Base-by-base conservation (phyloP, 2,329 filamentous ascomycete genomes). In the Biscogniauxia marginata region DNA sequence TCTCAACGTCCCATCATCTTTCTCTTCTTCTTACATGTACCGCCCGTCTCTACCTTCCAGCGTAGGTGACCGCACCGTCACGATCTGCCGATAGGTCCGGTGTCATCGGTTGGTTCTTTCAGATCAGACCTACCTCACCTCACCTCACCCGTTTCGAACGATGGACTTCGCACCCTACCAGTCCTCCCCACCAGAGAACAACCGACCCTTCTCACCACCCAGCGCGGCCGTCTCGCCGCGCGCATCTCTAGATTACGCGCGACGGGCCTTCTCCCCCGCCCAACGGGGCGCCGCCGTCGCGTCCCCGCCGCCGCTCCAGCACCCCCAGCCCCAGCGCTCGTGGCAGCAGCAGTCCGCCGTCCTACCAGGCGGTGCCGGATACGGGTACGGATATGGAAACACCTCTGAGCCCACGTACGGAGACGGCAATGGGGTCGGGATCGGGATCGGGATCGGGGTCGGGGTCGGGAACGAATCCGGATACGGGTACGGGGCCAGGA, bases 111-210 rank as follows among this genome's bases (percentile, higher is more conserved):
- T n/a, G n/a, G n/a, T n/a, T n/a, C n/a, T n/a, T n/a, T n/a, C n/a
- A n/a, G n/a, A n/a, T n/a, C n/a, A n/a, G n/a, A n/a, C n/a, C n/a
- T n/a, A n/a, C n/a, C n/a, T n/a, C n/a, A n/a, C n/a, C n/a, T n/a
- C n/a, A n/a, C n/a, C n/a, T n/a, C n/a, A n/a, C n/a, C n/a, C n/a
- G n/a, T n/a, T n/a, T n/a, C n/a, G n/a, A n/a, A 77, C 66, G 54
- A 95, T 95, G 90, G 90, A 97, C 78, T 99, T 98, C 73, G 95
- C 95, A 47, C 95, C 95, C 39, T 99, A 98, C 77, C 95, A 98
- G 79, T 93, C 93, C 74, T 89, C 89, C 49, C 89, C 89, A 16
- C 95, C 95, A 8, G 93, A 98, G 77, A 83, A 88, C 66, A 85
- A 86, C 64, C 90, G 93, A 68, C 86, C 89, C 52, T 82, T 92